These are phyloP conservation scores for Gossypium rotundifolium DNA, from an alignment of 345 rosid species.

Conservation along the genomic window DNA sequence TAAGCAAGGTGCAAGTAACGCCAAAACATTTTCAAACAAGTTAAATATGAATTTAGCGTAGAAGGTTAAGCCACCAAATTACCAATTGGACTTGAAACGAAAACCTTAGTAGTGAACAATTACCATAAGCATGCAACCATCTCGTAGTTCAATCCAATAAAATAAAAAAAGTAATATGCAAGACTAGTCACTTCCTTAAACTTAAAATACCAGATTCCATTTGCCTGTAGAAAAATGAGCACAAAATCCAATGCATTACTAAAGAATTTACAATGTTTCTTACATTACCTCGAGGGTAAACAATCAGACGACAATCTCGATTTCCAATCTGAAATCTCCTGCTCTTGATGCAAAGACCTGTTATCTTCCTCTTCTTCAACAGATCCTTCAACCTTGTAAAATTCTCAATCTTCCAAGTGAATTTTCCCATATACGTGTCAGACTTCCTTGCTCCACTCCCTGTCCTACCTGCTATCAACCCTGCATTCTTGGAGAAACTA, in stretches of 20 bases:
- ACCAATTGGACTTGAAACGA: background rate
- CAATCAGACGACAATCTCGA: slow-evolving; percentile 95
- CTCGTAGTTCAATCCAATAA: background rate
- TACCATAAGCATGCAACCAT: background rate
- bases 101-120: background rate
- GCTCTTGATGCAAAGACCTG: slow-evolving; percentile 95
- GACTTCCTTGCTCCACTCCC: slow-evolving; percentile 11
- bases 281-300: slow-evolving; percentile 91
- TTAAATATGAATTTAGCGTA: background rate
- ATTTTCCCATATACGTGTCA: slow-evolving; percentile 74
- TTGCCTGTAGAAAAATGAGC: background rate
- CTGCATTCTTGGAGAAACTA: slow-evolving; percentile 8
- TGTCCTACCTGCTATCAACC: background rate
- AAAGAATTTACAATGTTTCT: background rate
- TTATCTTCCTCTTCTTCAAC: slow-evolving; percentile 93
- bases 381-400: slow-evolving; percentile 91
- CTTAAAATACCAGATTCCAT: background rate
- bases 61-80: background rate
- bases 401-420: slow-evolving; percentile 90
- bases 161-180: background rate
- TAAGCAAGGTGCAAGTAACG: background rate
- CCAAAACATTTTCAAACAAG: background rate
- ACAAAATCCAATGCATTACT: background rate
- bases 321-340: slow-evolving; percentile 98
- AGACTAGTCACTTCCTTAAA: background rate